phyloP scores from a whole-genome alignment of 352 stramenopile species.

The Phytophthora foliorum region DNA sequence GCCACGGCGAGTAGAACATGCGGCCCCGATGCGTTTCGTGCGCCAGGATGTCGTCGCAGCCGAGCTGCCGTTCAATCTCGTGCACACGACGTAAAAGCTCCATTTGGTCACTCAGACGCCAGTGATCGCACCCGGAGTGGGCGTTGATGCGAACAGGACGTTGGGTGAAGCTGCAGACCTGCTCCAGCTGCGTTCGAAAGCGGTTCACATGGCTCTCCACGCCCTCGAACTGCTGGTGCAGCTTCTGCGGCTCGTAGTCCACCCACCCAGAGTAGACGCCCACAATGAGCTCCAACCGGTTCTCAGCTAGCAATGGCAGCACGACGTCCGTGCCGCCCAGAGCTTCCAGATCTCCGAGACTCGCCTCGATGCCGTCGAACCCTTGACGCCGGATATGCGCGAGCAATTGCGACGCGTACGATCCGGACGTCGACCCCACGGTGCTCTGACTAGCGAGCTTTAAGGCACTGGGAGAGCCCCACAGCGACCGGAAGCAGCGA shows the following conservation, averaged over 20 bases:
- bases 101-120: conserved; percentile 49
- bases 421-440: conserved; percentile 11
- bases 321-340: conserved; percentile 52
- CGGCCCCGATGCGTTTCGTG: conserved; percentile 78
- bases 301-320: conserved; percentile 51
- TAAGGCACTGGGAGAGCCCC: conserved; percentile 52
- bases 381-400: conserved; percentile 54
- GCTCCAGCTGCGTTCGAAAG: conserved; percentile 51
- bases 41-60: conserved; percentile 42
- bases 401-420: conserved; percentile 48
- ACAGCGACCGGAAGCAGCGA: conserved; percentile 68
- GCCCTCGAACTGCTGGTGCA: conserved; percentile 65
- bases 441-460: conserved; percentile 34
- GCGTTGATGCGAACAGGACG: conserved; percentile 61
- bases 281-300: conserved; percentile 69
- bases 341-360: conserved; percentile 64
- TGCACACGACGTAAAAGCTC: conserved; percentile 62
- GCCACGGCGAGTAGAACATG: conserved; percentile 80
- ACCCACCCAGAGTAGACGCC: conserved; percentile 79
- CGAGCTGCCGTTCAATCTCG: conserved; percentile 53
- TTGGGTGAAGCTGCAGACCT: conserved; percentile 35
- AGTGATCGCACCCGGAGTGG: conserved; percentile 73
- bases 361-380: conserved; percentile 78
- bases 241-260: conserved; percentile 70
- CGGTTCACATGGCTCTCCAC: conserved; percentile 52